Base-by-base conservation (phyloP, 129 eudicot species). In the Flaveria robusta region DNA sequence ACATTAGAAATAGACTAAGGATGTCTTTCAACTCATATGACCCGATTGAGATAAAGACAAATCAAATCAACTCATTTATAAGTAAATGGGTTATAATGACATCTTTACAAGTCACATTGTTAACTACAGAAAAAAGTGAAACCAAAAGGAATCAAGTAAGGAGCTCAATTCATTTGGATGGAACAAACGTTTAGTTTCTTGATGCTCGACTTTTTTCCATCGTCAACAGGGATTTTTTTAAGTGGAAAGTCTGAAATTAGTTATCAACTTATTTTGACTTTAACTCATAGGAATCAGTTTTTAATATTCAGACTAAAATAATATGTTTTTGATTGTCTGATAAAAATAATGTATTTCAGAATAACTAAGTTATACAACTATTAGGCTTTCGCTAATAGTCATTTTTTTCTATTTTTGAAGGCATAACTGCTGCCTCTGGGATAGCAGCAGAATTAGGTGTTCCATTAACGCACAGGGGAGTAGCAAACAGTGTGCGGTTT, bases 351-450 rank as follows among this genome's bases (percentile, higher is more conserved):
- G 5, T n/a, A 9, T 18, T 52, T n/a, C 24, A 52, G 23, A n/a
- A 52, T 18, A 52, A 18, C 8, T 54, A 13, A 54, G 62, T 9
- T 54, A 26, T 49, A 20, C 49, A 75, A 31, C 20, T 18, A 19
- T 37, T 62, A 34, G 24, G 10, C 67, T 71, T 49, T 72, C 16
- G 37, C 23, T 63, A 34, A 62, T 34, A 63, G 58, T 49, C 27
- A 22, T 80, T 73, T 5, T 41, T n/a, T 74, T 58, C 0, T 52
- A 39, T 42, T 20, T 68, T 81, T 84, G 34, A 80, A 94, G 98
- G 98, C 71, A 94, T 94, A 75, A 94, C 98, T 62, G 97, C 98
- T 59, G 98, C 98, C 68, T 94, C 98, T 37, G 98, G 98, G 63
- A 94, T 94, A 82, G 91, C 98, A 51, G 98, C 98, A 19, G 98